Percentiles rank a stretch among this genome's conserved stretches.
Conservation (phyloP, 192 early-diverging fungal genomes). For the Powellomyces hirtus region DNA sequence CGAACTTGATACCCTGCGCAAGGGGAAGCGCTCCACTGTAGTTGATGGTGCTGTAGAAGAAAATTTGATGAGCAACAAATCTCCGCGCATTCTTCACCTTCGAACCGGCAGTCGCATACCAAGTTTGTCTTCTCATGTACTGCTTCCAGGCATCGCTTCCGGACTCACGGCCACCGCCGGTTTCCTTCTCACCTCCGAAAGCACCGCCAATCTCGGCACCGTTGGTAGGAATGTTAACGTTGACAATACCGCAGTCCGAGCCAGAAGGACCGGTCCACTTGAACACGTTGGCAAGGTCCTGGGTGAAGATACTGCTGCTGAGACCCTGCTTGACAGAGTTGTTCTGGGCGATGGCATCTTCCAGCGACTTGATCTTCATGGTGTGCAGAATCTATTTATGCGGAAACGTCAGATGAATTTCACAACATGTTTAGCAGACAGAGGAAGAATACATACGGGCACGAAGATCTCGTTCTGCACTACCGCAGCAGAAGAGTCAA, state of each 20-base stretch:
- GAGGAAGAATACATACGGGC: conserved; percentile 72
- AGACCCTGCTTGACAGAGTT: conserved; percentile 90
- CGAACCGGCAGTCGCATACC: too few relatives aligned
- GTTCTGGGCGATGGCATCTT: conserved; percentile 85
- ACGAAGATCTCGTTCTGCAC: conserved; percentile 95
- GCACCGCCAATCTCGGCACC: conserved; percentile 97
- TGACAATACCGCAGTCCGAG: conserved; percentile 88
- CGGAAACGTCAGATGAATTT: too few relatives aligned
- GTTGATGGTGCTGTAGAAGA: conserved; percentile 81
- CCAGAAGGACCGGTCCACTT: conserved; percentile 87
- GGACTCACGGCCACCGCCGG: conserved; percentile 51
- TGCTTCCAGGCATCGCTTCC: conserved; percentile 94
- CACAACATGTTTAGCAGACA: too few relatives aligned
- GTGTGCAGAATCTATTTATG: conserved; percentile 85
- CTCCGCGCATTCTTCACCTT: too few relatives aligned
- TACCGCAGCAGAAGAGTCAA: conserved; percentile 69
- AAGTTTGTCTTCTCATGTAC: conserved; percentile 77
- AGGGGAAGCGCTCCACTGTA: conserved; percentile 82
- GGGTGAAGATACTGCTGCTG: conserved; percentile 81
- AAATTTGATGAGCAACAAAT: too few relatives aligned
- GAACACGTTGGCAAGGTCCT: conserved; percentile 76
- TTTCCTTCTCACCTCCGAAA: conserved; percentile 96
- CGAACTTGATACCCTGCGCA: conserved; percentile 96
- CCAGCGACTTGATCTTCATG: conserved; percentile 70
- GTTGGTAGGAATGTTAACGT: conserved; percentile 95